A percentile compares a stretch with the other conserved stretches of the same genome.
Conservation (phyloP, 495 filamentous ascomycete genomes). For the Hyaloscypha hepaticicola region DNA sequence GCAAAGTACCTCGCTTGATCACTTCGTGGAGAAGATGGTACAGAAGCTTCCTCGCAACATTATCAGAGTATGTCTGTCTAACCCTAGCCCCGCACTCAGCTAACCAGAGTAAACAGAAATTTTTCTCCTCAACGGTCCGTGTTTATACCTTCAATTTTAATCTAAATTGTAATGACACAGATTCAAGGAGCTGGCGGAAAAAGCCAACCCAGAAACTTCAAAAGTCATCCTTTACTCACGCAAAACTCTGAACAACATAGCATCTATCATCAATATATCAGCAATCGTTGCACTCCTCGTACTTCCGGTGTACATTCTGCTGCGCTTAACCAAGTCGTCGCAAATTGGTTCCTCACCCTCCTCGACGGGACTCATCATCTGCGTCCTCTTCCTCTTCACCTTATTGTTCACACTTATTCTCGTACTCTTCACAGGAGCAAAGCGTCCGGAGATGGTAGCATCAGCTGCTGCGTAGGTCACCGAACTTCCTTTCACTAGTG, state of each 20-base stretch:
- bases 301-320: constrained; percentile 23
- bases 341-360: not conserved
- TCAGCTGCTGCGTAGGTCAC: constrained; percentile 36
- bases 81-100: not conserved
- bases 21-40: constrained; percentile 35
- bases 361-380: constrained; percentile 10
- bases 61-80: not conserved
- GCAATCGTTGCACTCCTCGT: constrained; percentile 20
- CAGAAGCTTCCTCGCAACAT: constrained; percentile 3
- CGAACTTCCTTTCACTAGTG: not conserved
- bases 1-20: constrained; percentile 40
- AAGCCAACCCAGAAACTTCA: not conserved
- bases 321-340: not conserved
- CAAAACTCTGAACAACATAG: constrained; percentile 2
- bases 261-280: constrained; percentile 14
- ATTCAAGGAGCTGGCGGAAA: not conserved
- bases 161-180: not conserved
- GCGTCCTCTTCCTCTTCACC: constrained; percentile 34
- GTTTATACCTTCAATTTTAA: not conserved
- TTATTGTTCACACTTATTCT: constrained; percentile 34
- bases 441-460: constrained; percentile 37
- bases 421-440: constrained; percentile 34
- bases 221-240: constrained; percentile 9
- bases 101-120: not conserved
- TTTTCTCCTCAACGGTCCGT: constrained; percentile 10